Evolutionary conservation across 2,329 filamentous ascomycete genomes (phyloP).

Genomic region (Talaromyces sp.): DNA sequence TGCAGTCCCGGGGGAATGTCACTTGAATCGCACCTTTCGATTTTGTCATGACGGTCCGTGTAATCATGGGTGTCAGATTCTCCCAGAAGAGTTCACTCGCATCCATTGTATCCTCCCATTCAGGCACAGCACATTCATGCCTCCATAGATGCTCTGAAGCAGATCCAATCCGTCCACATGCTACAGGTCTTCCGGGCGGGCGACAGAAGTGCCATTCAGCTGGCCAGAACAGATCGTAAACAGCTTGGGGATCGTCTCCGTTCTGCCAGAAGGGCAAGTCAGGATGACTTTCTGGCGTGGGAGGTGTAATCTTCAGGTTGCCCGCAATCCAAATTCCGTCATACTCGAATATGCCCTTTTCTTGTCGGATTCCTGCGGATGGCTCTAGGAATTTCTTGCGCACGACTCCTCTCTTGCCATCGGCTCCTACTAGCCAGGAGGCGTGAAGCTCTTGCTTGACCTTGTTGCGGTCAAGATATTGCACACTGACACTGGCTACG

Average conservation of each 20-base stretch:
- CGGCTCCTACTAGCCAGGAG: slow-evolving; percentile 28
- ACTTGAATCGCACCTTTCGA: slow-evolving; percentile 12
- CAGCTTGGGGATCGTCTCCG: slow-evolving; percentile 29
- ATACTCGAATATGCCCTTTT: slow-evolving; percentile 23
- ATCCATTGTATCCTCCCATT: slow-evolving; percentile 22
- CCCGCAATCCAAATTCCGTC: slow-evolving; percentile 33
- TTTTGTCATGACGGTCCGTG: neutral
- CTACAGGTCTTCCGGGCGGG: slow-evolving; percentile 23
- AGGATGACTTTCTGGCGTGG: slow-evolving; percentile 30
- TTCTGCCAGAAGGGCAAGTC: slow-evolving; percentile 31
- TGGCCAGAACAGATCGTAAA: slow-evolving; percentile 34
- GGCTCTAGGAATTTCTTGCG: slow-evolving; percentile 33
- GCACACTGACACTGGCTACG: neutral
- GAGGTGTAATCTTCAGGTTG: slow-evolving; percentile 30
- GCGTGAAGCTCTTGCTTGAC: slow-evolving; percentile 16
- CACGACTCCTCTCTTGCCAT: slow-evolving; percentile 35
- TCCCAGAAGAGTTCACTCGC: slow-evolving; percentile 22
- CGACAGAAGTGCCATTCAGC: slow-evolving; percentile 30
- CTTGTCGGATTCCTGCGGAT: slow-evolving; percentile 26
- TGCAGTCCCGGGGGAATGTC: slow-evolving; percentile 28
- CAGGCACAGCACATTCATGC: slow-evolving; percentile 34
- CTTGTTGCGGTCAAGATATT: slow-evolving; percentile 7
- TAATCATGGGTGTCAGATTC: slow-evolving; percentile 19
- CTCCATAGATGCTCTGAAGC: slow-evolving; percentile 32
- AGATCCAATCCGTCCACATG: slow-evolving; percentile 30